Evolutionary conservation across 805 yeast genomes (phyloP).

Genomic region (Metschnikowia dekortorum): DNA sequence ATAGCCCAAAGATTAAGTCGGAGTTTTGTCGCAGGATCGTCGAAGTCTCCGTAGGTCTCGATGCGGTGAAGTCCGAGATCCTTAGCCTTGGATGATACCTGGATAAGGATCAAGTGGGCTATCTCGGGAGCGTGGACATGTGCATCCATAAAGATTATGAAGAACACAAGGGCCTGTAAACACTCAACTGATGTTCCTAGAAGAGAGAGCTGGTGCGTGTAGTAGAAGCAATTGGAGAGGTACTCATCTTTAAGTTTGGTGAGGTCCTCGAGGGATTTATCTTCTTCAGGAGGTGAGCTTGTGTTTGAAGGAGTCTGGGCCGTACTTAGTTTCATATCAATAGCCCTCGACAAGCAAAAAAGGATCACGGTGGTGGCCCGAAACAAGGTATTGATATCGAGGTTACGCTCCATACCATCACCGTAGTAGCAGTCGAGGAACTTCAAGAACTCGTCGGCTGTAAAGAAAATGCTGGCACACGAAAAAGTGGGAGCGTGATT

Average conservation of each 20-base stretch:
- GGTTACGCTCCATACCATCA: not conserved
- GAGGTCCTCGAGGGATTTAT: not conserved
- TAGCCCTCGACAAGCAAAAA: slow-evolving; percentile 5
- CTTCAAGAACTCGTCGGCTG: not conserved
- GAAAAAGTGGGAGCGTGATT: slow-evolving; percentile 2
- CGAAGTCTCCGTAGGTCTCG: slow-evolving; percentile 36
- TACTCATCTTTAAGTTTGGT: not conserved
- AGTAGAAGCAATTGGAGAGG: slow-evolving; percentile 2
- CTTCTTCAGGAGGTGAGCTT: not conserved
- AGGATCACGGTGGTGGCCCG: slow-evolving; percentile 7
- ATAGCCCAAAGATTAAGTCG: slow-evolving; percentile 47
- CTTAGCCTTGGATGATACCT: slow-evolving; percentile 49
- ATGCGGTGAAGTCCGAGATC: slow-evolving; percentile 54
- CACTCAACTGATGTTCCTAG: slow-evolving; percentile 4
- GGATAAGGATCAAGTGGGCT: slow-evolving; percentile 36
- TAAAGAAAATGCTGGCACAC: slow-evolving; percentile 5
- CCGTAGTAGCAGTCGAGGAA: slow-evolving; percentile 7
- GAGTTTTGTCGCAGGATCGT: slow-evolving; percentile 8
- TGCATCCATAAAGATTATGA: slow-evolving; percentile 6
- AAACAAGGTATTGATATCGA: slow-evolving; percentile 6
- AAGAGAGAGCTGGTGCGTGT: slow-evolving; percentile 3
- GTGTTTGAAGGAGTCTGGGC: not conserved
- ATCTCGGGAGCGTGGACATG: slow-evolving; percentile 14
- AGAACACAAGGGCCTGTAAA: slow-evolving; percentile 8
- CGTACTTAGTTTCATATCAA: not conserved